Base-by-base conservation (phyloP, 2,329 filamentous ascomycete genomes). In the Iodosphaeria phyllophila region DNA sequence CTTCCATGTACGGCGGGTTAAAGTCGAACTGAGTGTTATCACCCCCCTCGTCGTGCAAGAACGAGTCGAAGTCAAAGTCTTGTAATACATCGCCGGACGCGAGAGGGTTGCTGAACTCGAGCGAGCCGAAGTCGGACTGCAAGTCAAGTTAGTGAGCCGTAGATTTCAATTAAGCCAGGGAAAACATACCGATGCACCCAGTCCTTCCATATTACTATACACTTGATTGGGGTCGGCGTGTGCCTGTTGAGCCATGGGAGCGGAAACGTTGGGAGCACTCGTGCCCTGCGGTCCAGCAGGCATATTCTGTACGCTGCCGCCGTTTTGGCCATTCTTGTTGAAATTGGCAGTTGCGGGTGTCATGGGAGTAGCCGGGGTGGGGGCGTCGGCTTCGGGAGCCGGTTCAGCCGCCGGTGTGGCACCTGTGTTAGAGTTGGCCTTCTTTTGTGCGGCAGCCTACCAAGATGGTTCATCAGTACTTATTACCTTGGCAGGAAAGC, bases 331-430 rank as follows among this genome's bases (percentile, higher is more conserved):
- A 28, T 49, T 50, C 35, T 54, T 54, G 35, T 44, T 50, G 39
- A 71, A 72, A 34, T 49, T 51, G 17, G 48, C 45, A 32, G 64
- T 66, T 33, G 58, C 58, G 0, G 69, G 66, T 2, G 67, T 73
- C 29, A 73, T 71, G 6, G 70, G 70, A 1, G 69, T 74, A 2
- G 66, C 65, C 3, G 69, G 69, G 3, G 67, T 61, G 2, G 65
- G 60, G 5, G 60, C 55, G 27, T 74, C 68, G 10, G 60, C 51
- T n/a, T 70, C 64, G 17, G 56, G 54, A 13, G 56, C 46, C 16
- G 56, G 47, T 13, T 74, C 68, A 20, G 64, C 56, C 17, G 58
- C 64, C 14, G 68, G 61, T 10, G 68, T 71, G 6, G 66, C 58
- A 28, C 57, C 59, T 30, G 58, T 46, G 7, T 41, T 62, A 39